Evolutionary conservation across 108 stramenopile species (phyloP).

Genomic region (Ochromonas danica): DNA sequence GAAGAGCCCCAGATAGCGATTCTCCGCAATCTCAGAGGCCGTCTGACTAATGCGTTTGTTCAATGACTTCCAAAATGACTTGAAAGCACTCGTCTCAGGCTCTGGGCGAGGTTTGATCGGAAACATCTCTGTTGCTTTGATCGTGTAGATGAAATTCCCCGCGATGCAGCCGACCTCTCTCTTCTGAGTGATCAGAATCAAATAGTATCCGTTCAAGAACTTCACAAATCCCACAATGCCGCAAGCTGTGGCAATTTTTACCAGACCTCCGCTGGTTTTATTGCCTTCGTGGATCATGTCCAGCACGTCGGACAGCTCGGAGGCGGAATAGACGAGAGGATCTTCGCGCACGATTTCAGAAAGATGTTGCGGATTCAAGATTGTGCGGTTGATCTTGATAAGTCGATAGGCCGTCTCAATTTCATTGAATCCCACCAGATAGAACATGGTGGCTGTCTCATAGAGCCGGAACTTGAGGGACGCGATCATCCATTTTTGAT

Average conservation of each 20-base stretch:
- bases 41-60: slow-evolving; percentile 52
- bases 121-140: slow-evolving; percentile 64
- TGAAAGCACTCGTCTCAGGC: slow-evolving; percentile 62
- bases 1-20: slow-evolving; percentile 82
- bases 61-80: slow-evolving; percentile 23
- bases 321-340: neutral
- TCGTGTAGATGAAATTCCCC: slow-evolving; percentile 90
- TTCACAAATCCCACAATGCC: slow-evolving; percentile 79
- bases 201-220: slow-evolving; percentile 94
- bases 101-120: slow-evolving; percentile 48
- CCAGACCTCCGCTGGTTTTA: slow-evolving; percentile 12
- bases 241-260: neutral
- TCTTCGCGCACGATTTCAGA: slow-evolving; percentile 22
- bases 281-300: slow-evolving; percentile 36
- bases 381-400: slow-evolving; percentile 20
- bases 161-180: slow-evolving; percentile 74
- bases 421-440: slow-evolving; percentile 27
- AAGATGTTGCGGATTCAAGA: neutral
- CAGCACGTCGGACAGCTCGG: neutral
- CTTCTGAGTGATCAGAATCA: slow-evolving; percentile 89
- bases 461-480: slow-evolving; percentile 3
- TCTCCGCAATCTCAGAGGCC: slow-evolving; percentile 61
- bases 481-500: neutral
- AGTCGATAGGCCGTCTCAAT: slow-evolving; percentile 1
- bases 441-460: neutral